A percentile compares a stretch with the other conserved stretches of the same genome.
Conservation (phyloP, 1,139 yeast genomes). For the Entelexis paramagnoliae region DNA sequence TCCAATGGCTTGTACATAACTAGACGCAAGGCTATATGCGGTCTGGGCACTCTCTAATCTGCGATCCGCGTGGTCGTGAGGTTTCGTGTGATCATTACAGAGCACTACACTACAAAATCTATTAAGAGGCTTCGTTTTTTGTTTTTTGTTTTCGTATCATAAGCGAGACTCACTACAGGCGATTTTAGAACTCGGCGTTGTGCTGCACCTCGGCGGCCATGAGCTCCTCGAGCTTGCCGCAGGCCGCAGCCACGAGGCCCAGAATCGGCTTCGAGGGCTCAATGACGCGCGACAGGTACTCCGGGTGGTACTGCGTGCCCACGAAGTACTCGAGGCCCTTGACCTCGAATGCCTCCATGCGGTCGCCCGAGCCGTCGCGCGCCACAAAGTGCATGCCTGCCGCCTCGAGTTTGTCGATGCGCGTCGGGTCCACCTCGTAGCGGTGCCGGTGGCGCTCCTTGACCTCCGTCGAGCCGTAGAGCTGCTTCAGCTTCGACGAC, state of each 20-base stretch:
- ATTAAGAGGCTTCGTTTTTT: neutral
- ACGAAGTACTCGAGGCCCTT: constrained; percentile 75
- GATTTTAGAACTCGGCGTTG: constrained; percentile 17
- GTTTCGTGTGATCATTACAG: too few species aligned
- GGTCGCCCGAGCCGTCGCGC: constrained; percentile 74
- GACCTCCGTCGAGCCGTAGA: constrained; percentile 68
- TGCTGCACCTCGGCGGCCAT: constrained; percentile 13
- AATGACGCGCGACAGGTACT: constrained; percentile 87
- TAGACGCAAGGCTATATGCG: too few species aligned
- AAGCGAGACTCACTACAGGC: too few species aligned
- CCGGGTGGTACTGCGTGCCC: constrained; percentile 98
- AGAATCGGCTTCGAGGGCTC: constrained; percentile 95
- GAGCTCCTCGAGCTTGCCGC: constrained; percentile 63
- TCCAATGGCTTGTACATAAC: too few species aligned
- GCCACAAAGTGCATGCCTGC: constrained; percentile 85
- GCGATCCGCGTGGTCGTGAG: too few species aligned
- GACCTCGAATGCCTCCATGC: constrained; percentile 92
- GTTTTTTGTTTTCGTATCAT: neutral
- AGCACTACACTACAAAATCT: neutral
- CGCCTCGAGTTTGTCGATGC: constrained; percentile 57
- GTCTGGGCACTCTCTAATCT: too few species aligned
- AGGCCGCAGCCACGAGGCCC: constrained; percentile 88
- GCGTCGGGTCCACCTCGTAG: constrained; percentile 87
- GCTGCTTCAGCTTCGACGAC: constrained; percentile 62
- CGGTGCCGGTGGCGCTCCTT: constrained; percentile 97